Base-by-base conservation (phyloP, 306 rosid genomes). In the Cicer yamashitae region DNA sequence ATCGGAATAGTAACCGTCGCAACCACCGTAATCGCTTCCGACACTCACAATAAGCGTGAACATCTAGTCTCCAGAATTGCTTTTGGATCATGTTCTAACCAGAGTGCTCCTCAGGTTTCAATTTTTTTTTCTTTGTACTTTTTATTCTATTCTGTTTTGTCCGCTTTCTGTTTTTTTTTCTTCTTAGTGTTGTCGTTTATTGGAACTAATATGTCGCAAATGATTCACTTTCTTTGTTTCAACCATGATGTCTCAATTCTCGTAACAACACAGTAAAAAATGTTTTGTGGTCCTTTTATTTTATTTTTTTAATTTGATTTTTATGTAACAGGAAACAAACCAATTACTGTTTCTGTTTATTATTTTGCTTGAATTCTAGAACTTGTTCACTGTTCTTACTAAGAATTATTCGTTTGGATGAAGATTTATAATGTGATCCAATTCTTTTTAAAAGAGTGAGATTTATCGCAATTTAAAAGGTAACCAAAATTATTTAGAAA, bases 41-140 rank as follows among this genome's bases (percentile, higher is more conserved):
- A 78, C 64, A 63, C 47, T 62, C 53, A 43, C 77, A 58, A 12
- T 13, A 83, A 80, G 30, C 87, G 74, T 52, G 57, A 78, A 47
- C 66, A 14, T 38, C 74, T 77, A 22, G 89, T 91, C 1, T 82
- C 91, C 52, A 86, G 93, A 70, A 88, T 91, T 77, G 97, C 90
- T 30, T 91, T 91, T 67, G 97, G 97, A 85, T 91, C 97, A 82
- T 91, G 97, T 57, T 83, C 91, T 41, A 87, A 88, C 75, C 96
- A 88, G 52, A 82, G 83, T 50, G 89, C 88, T 64, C 88, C 89
- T 62, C 96, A 91, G 93, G 96, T 89, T 73, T 61, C 64, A 10
- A 44, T 53, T 51, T 10, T 60, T 41, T 0, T 51, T 30, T 6
- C 41, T 52, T 4, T 45, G 20, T 7, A 34, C 47, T 40, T 51